A percentile compares a stretch with the other conserved stretches of the same genome.
Evolutionary conservation across 805 yeast species (phyloP).

Genomic region (Priceomyces carsonii): DNA sequence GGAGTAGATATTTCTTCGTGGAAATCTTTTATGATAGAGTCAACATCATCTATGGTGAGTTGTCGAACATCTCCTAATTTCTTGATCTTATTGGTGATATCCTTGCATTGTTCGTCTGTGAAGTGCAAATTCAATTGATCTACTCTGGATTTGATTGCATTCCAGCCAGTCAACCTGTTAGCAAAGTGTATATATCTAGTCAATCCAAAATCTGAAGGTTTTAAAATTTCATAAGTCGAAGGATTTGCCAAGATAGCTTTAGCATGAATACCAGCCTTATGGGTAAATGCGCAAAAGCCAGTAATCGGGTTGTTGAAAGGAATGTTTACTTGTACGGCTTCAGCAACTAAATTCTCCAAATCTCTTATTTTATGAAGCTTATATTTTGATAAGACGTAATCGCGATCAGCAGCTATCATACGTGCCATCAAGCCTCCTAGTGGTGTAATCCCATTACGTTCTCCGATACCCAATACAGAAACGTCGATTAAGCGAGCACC

Average conservation of each 20-base stretch:
- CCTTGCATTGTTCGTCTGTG: constrained; percentile 92
- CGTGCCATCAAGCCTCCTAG: constrained; percentile 98
- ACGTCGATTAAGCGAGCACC: constrained; percentile 96
- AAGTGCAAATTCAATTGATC: constrained; percentile 91
- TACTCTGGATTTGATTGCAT: constrained; percentile 96
- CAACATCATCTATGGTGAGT: constrained; percentile 94
- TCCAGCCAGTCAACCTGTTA: constrained; percentile 98
- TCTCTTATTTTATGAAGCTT: constrained; percentile 95
- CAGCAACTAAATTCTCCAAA: constrained; percentile 93
- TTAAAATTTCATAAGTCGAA: constrained; percentile 95
- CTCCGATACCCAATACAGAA: constrained; percentile 96
- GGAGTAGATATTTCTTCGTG: constrained; percentile 77
- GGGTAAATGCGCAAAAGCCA: constrained; percentile 99
- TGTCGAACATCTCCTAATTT: constrained; percentile 93
- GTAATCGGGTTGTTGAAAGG: constrained; percentile 99
- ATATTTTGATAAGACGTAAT: constrained; percentile 90
- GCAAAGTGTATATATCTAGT: constrained; percentile 97
- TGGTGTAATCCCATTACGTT: constrained; percentile 97
- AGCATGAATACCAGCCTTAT: constrained; percentile 99
- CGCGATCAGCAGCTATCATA: constrained; percentile 98
- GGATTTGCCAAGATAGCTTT: constrained; percentile 98
- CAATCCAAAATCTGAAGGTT: constrained; percentile 93
- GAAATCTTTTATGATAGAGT: constrained; percentile 90
- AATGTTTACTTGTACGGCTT: constrained; percentile 93
- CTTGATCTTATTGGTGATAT: constrained; percentile 91